Percentiles rank a stretch among this genome's conserved stretches.
Evolutionary conservation across 768 basidiomycete genomes (phyloP).

Genomic region (Collybia nuda): DNA sequence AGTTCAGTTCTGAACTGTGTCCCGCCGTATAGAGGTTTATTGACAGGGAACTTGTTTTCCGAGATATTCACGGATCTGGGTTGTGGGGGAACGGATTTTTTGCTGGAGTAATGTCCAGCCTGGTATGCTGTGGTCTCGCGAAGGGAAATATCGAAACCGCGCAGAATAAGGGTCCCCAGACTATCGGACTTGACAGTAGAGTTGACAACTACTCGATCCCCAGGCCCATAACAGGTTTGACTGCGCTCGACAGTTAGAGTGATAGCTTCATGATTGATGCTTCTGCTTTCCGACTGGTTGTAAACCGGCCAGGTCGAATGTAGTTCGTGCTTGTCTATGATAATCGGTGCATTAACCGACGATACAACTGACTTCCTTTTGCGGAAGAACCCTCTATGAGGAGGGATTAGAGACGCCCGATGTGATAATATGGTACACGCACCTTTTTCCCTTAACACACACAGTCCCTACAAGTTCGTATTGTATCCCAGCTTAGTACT

Average conservation of each 20-base stretch:
- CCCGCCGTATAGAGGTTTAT: constrained; percentile 73
- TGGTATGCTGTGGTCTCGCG: constrained; percentile 77
- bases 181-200: constrained; percentile 75
- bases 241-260: constrained; percentile 75
- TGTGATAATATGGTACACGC: constrained; percentile 15
- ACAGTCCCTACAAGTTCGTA: constrained; percentile 91
- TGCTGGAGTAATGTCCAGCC: constrained; percentile 57
- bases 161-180: constrained; percentile 66
- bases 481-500: constrained; percentile 68
- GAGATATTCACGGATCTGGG: constrained; percentile 53
- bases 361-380: constrained; percentile 71
- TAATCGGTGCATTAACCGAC: constrained; percentile 67
- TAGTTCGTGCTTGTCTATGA: constrained; percentile 91
- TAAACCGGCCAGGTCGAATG: constrained; percentile 95
- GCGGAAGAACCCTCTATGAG: constrained; percentile 75
- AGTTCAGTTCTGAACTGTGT: constrained; percentile 74
- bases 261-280: constrained; percentile 63
- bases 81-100: constrained; percentile 55
- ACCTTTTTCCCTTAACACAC: constrained; percentile 87
- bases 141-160: constrained; percentile 81
- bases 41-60: constrained; percentile 72
- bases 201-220: constrained; percentile 72
- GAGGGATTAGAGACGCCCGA: neutral
- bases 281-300: constrained; percentile 73
- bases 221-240: constrained; percentile 82